Conservation (phyloP, 352 stramenopile species). For the Pythium aphanidermatum region DNA sequence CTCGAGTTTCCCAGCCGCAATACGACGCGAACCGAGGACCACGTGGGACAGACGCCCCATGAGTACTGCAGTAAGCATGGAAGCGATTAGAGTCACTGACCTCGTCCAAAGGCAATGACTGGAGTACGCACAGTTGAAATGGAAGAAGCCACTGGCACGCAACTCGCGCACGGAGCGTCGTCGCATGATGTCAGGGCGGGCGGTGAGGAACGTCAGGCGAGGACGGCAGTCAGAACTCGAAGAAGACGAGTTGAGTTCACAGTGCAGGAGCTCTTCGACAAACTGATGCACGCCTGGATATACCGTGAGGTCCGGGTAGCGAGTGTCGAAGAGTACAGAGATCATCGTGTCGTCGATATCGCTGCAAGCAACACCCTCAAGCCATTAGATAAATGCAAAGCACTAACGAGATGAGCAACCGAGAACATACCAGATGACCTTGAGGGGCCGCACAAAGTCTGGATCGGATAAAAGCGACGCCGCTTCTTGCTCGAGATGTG, state of each 20-base stretch:
- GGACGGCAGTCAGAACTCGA: slow-evolving; percentile 17
- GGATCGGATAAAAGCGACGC: slow-evolving; percentile 16
- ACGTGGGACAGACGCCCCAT: slow-evolving; percentile 59
- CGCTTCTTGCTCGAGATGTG: slow-evolving; percentile 59
- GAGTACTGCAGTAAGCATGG: slow-evolving; percentile 34
- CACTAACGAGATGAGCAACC: neutral
- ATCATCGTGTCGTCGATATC: slow-evolving; percentile 83
- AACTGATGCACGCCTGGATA: slow-evolving; percentile 83
- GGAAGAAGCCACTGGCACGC: slow-evolving; percentile 57
- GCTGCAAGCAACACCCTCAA: slow-evolving; percentile 20
- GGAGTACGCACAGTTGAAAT: slow-evolving; percentile 57
- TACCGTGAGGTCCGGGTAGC: slow-evolving; percentile 76
- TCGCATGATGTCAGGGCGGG: slow-evolving; percentile 64
- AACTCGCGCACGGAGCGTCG: slow-evolving; percentile 55
- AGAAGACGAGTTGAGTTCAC: slow-evolving; percentile 2
- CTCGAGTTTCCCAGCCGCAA: slow-evolving; percentile 63
- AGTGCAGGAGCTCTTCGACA: slow-evolving; percentile 58
- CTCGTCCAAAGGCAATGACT: neutral
- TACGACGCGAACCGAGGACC: slow-evolving; percentile 56
- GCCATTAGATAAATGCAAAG: neutral
- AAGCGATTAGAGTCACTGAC: neutral
- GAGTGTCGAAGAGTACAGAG: slow-evolving; percentile 68
- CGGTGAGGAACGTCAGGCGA: slow-evolving; percentile 70
- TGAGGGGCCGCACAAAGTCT: slow-evolving; percentile 45
- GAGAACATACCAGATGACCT: slow-evolving; percentile 66